These are phyloP conservation scores for Cladophialophora immunda DNA, from an alignment of 2,329 filamentous ascomycete genomes.

Conservation along the genomic window DNA sequence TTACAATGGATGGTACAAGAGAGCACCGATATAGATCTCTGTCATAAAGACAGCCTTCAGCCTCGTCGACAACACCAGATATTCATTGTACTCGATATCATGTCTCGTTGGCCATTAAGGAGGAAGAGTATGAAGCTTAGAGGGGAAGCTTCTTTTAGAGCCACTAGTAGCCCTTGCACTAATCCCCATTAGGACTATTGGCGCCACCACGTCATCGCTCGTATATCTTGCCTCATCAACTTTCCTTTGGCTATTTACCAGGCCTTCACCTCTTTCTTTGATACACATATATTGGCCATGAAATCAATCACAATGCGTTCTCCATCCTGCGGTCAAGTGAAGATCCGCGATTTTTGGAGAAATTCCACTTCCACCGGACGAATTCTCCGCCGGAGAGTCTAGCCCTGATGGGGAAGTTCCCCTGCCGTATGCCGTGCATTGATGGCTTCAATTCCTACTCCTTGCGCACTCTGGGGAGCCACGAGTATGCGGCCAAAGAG, in stretches of 20 bases:
- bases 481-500: neutral
- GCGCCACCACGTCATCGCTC: neutral
- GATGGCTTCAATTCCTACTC: slow-evolving; percentile 73
- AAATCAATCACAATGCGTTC: neutral
- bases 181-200: neutral
- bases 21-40: slow-evolving; percentile 50
- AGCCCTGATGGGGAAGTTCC: slow-evolving; percentile 74
- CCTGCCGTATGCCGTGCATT: slow-evolving; percentile 61
- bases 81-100: slow-evolving; percentile 20
- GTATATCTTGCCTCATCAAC: neutral
- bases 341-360: slow-evolving; percentile 60
- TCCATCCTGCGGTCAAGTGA: slow-evolving; percentile 68
- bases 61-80: slow-evolving; percentile 40
- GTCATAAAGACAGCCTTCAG: slow-evolving; percentile 45
- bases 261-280: neutral
- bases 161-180: neutral
- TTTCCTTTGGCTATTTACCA: neutral
- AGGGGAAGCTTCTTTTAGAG: neutral
- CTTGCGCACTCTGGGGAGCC: slow-evolving; percentile 53
- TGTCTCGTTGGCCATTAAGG: neutral
- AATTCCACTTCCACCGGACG: neutral
- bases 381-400: slow-evolving; percentile 60
- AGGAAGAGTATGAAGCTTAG: neutral
- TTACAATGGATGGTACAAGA: slow-evolving; percentile 41
- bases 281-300: neutral